These are phyloP conservation scores for Areca catechu DNA, from an alignment of 176 grass and related monocot species.

Conservation along the genomic window DNA sequence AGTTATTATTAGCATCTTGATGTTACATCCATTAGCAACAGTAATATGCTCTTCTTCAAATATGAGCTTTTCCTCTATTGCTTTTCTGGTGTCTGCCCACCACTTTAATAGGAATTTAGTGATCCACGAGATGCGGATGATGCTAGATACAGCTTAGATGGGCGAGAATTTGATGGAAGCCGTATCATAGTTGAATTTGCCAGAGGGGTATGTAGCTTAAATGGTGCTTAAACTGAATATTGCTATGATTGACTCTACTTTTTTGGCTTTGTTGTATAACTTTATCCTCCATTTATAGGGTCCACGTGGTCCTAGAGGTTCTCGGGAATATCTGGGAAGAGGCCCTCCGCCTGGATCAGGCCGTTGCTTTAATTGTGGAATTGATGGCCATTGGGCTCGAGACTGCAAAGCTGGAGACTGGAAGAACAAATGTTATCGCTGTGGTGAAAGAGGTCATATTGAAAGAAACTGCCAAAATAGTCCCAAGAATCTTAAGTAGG, in stretches of 20 bases:
- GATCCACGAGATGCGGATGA: constrained; percentile 95
- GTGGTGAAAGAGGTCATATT: constrained; percentile 90
- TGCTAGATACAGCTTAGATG: constrained; percentile 78
- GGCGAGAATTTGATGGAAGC: constrained; percentile 89
- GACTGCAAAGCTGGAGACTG: constrained; percentile 98
- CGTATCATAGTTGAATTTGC: constrained; percentile 90
- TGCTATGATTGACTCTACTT: no score
- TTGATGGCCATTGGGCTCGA: constrained; percentile 97
- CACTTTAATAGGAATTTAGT: constrained; percentile 61
- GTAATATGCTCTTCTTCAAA: no score
- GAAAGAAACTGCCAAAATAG: constrained; percentile 99
- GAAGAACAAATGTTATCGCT: constrained; percentile 99
- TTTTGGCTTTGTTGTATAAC: no score
- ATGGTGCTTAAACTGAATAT: no score
- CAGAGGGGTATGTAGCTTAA: constrained; percentile 54
- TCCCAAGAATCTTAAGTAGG: constrained; percentile 59
- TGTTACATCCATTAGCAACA: no score
- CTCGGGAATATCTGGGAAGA: constrained; percentile 77
- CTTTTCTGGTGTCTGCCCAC: constrained; percentile 3
- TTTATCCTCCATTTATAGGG: constrained; percentile 17
- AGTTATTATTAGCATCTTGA: no score
- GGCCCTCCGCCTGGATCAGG: constrained; percentile 90
- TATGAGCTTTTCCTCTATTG: background rate
- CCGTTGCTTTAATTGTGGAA: constrained; percentile 91
- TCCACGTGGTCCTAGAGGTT: constrained; percentile 61